Base-by-base conservation (phyloP, 1,284 basidiomycete species). In the Vanrija sp. region DNA sequence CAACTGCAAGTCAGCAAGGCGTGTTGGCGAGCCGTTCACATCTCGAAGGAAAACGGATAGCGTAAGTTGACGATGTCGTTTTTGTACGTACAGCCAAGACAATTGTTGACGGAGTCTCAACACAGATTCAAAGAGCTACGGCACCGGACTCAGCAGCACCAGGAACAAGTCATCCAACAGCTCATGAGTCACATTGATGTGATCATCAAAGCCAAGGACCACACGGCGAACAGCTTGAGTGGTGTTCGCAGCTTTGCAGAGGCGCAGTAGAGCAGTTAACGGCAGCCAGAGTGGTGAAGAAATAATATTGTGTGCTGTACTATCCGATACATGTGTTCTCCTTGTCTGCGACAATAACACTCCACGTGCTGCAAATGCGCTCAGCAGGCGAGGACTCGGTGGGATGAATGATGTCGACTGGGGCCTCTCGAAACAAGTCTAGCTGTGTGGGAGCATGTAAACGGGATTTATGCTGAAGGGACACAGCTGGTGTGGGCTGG, bases 151-250 rank as follows among this genome's bases (percentile, higher is more conserved):
- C 62, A 64, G 15, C 59, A 65, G 9, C 60, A 74, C 5, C 69
- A 74, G 44, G 72, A 73, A 28, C 51, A 57, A 16, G 51, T 74
- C 7, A 56, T 68, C 12, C 49, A 53, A 1, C 62, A 75, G 43
- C 54, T 77, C 5, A 66, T 64, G n/a, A 52, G 52, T 21, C 72
- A 77, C 52, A 65, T 75, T 19, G 72, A 72, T 46, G 50, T 63
- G 2, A 68, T 76, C 46, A 64, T 73, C 46, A 70, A 73, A 43
- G 67, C 71, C 9, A 76, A 75, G 59, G 65, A 72, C 42, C 71
- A 75, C 53, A 65, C 69, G 1, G 66, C 67, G 8, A 66, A 66
- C 39, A 69, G 69, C 49, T 55, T 76, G 28, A 64, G 65, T 47
- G 64, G 68, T 14, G 60, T 77, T 10, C 55, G 65, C 40, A 60